Evolutionary conservation across 2,329 filamentous ascomycete species (phyloP).

Genomic region (Trichoderma atrobrunneum): DNA sequence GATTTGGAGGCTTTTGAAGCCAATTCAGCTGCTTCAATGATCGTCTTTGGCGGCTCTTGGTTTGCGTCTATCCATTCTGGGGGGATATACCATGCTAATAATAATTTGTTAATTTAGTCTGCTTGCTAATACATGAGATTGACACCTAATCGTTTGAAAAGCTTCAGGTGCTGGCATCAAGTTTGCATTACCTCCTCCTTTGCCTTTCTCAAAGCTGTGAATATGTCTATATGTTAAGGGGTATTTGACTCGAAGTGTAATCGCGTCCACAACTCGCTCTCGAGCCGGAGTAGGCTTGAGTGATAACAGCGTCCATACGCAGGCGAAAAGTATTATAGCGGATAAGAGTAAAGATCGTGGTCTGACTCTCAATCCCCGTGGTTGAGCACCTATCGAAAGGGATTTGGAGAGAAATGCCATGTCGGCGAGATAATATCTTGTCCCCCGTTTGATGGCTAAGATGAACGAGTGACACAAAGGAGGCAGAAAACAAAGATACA

Average conservation of each 20-base stretch:
- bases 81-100: conserved; percentile 26
- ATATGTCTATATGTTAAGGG: conserved; percentile 24
- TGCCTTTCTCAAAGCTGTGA: conserved; percentile 20
- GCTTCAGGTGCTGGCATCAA: background rate
- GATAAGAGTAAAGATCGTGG: background rate
- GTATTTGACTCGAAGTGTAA: background rate
- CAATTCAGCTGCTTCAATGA: conserved; percentile 25
- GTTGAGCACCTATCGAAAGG: background rate
- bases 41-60: conserved; percentile 20
- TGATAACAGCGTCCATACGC: background rate
- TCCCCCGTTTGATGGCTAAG: background rate
- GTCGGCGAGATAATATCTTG: background rate
- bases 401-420: background rate
- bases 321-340: background rate
- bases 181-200: conserved; percentile 22
- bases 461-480: background rate
- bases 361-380: background rate
- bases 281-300: background rate
- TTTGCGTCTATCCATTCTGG: conserved; percentile 22
- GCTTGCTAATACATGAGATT: background rate
- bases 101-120: background rate
- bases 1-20: conserved; percentile 20
- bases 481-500: background rate
- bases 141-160: background rate
- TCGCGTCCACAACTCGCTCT: background rate